Conservation (phyloP, 1,284 basidiomycete species). For the Cryptococcus sp. region DNA sequence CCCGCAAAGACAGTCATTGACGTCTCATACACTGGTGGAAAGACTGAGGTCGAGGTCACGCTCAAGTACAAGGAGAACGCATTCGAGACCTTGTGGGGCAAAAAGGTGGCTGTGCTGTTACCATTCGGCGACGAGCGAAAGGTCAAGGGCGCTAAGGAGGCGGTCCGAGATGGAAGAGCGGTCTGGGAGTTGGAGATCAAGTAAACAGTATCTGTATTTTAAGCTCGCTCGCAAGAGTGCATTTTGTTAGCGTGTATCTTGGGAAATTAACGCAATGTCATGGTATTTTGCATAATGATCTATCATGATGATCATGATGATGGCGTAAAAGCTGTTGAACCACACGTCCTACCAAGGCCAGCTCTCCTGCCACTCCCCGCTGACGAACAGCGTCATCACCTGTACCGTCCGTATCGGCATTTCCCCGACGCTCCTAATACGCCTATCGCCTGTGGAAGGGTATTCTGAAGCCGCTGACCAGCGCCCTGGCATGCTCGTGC, state of each 20-base stretch:
- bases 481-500: conserved; percentile 76
- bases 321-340: no score
- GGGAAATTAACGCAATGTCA: no score
- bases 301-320: no score
- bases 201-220: no score
- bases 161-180: conserved; percentile 15
- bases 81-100: conserved; percentile 53
- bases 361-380: no score
- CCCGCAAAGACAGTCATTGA: conserved; percentile 41
- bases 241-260: no score
- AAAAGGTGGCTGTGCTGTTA: conserved; percentile 45
- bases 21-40: conserved; percentile 36
- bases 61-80: conserved; percentile 38
- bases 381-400: neutral
- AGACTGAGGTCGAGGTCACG: conserved; percentile 38
- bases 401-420: neutral
- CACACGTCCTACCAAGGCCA: no score
- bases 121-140: conserved; percentile 43
- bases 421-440: neutral
- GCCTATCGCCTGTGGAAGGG: conserved; percentile 62
- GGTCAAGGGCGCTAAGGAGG: conserved; percentile 30
- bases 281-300: no score
- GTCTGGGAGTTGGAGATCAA: conserved; percentile 15
- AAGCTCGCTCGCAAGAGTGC: no score
- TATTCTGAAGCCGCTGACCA: conserved; percentile 85